Percentiles rank a stretch among this genome's conserved stretches.
phyloP scores from a whole-genome alignment of 805 yeast genomes.

The Naumovozyma castellii region DNA sequence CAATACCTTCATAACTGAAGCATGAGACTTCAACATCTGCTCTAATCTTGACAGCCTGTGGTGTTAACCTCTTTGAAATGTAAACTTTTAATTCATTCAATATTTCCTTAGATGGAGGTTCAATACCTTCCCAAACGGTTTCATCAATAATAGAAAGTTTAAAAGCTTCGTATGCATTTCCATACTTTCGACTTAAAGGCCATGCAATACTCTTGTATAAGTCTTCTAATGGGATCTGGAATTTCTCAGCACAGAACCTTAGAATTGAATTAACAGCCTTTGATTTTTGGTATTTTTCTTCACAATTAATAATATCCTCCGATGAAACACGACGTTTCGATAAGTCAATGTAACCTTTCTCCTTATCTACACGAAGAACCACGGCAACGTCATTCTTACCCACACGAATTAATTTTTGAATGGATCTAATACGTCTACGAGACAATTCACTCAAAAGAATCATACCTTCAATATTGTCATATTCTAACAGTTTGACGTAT shows the following conservation, averaged over 20 bases:
- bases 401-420: constrained; percentile 93
- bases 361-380: constrained; percentile 95
- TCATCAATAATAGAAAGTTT: constrained; percentile 88
- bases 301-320: constrained; percentile 94
- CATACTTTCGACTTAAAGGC: constrained; percentile 92
- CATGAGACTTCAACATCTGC: constrained; percentile 98
- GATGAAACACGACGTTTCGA: constrained; percentile 97
- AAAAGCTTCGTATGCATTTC: constrained; percentile 96
- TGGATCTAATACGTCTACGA: constrained; percentile 96
- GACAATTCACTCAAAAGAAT: constrained; percentile 90
- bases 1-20: constrained; percentile 94
- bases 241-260: constrained; percentile 97
- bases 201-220: constrained; percentile 87
- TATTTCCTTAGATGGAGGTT: constrained; percentile 61
- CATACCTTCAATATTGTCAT: constrained; percentile 98
- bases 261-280: constrained; percentile 97
- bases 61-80: constrained; percentile 88
- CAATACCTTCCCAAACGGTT: constrained; percentile 71
- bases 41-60: constrained; percentile 94
- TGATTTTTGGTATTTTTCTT: constrained; percentile 91
- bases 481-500: constrained; percentile 88
- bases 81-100: constrained; percentile 78
- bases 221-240: constrained; percentile 74
- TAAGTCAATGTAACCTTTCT: constrained; percentile 94
- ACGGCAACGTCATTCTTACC: constrained; percentile 98